A percentile compares a stretch with the other conserved stretches of the same genome.
These are phyloP conservation scores for Solanum lycopersicoides DNA, from an alignment of 257 asterid species.

Conservation along the genomic window DNA sequence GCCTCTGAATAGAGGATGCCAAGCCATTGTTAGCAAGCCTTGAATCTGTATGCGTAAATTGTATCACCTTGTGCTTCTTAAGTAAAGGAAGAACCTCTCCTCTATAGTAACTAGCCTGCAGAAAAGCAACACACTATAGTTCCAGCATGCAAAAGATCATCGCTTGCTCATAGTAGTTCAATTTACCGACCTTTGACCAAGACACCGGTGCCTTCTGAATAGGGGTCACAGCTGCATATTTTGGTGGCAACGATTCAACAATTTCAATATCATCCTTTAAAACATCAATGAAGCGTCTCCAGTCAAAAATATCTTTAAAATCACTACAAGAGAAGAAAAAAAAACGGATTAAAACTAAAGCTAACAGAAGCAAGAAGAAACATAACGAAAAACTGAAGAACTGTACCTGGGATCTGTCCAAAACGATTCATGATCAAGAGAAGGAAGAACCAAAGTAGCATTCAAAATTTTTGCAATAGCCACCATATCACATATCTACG, in stretches of 20 bases:
- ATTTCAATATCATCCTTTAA: slow-evolving; percentile 47
- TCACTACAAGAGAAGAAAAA: slow-evolving; percentile 19
- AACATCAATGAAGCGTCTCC: slow-evolving; percentile 55
- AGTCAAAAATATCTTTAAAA: slow-evolving; percentile 66
- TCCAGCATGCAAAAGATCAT: background rate
- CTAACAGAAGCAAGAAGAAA: background rate
- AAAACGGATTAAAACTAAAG: background rate
- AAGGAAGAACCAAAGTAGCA: slow-evolving; percentile 65
- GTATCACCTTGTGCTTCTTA: slow-evolving; percentile 31
- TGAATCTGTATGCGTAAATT: slow-evolving; percentile 54
- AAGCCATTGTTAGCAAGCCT: slow-evolving; percentile 57
- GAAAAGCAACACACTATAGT: background rate
- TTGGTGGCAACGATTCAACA: slow-evolving; percentile 41
- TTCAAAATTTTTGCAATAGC: slow-evolving; percentile 46
- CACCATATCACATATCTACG: slow-evolving; percentile 71
- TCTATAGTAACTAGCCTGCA: slow-evolving; percentile 46
- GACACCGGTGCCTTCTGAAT: slow-evolving; percentile 54
- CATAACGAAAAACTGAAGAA: no score
- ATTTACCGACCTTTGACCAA: slow-evolving; percentile 51
- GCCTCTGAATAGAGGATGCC: slow-evolving; percentile 43
- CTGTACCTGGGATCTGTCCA: slow-evolving; percentile 71
- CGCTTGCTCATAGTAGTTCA: background rate
- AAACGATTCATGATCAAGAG: slow-evolving; percentile 54
- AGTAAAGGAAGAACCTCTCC: slow-evolving; percentile 27
- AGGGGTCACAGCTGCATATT: slow-evolving; percentile 30